Percentiles rank a stretch among this genome's conserved stretches.
phyloP scores from a whole-genome alignment of 225 moss, liverwort and hornwort genomes.

The Pleurozium schreberi region DNA sequence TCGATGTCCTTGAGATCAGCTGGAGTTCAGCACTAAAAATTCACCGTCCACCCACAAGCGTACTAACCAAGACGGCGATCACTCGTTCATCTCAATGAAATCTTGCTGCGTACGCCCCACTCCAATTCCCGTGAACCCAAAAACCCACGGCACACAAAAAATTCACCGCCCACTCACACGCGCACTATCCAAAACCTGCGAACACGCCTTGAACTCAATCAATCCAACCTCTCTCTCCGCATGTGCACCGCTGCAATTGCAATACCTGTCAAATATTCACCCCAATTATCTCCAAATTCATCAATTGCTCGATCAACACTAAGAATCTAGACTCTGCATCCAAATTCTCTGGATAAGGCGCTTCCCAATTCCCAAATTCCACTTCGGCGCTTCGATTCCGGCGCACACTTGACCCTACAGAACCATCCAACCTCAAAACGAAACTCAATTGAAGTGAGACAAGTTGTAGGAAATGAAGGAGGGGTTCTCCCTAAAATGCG shows the following conservation, averaged over 20 bases:
- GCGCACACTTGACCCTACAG: neutral
- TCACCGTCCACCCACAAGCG: neutral
- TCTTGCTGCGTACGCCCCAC: neutral
- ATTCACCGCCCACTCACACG: neutral
- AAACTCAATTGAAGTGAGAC: neutral
- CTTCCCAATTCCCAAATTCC: neutral
- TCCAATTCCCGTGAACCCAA: neutral
- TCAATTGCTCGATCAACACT: neutral
- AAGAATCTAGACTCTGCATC: neutral
- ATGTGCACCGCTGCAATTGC: neutral
- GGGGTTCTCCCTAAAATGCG: neutral
- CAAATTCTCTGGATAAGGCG: neutral
- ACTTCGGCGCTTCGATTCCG: neutral
- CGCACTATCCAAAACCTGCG: neutral
- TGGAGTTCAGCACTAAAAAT: neutral
- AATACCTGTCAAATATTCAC: neutral
- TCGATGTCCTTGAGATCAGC: slow-evolving; percentile 7
- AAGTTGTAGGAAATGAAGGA: neutral
- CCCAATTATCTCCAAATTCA: neutral
- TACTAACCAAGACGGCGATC: neutral
- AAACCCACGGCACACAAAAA: neutral
- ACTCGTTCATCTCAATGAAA: neutral
- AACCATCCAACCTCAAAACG: neutral
- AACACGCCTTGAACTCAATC: neutral
- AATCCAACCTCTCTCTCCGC: neutral